These are phyloP conservation scores for Fusarium secorum DNA, from an alignment of 2,329 filamentous ascomycete species.

Conservation along the genomic window DNA sequence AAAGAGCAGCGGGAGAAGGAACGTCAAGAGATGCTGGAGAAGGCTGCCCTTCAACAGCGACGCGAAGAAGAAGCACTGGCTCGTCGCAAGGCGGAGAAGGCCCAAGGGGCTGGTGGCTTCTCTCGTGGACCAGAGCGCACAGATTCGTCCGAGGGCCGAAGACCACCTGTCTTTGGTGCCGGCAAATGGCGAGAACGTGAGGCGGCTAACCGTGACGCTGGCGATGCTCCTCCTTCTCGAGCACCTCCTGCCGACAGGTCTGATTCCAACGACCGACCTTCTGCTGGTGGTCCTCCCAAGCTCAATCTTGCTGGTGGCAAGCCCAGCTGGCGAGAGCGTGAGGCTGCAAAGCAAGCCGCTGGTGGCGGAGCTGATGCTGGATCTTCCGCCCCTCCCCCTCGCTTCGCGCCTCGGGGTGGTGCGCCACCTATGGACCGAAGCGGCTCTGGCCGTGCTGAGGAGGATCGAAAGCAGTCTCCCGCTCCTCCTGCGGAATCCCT, in stretches of 20 bases:
- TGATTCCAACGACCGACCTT: conserved; percentile 56
- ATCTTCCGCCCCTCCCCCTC: conserved; percentile 48
- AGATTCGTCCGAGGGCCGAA: conserved; percentile 44
- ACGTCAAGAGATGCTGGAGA: conserved; percentile 72
- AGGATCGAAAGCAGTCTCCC: conserved; percentile 51
- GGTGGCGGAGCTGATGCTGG: conserved; percentile 49
- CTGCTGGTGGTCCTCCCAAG: conserved; percentile 62
- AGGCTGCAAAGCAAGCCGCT: conserved; percentile 59
- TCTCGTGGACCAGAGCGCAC: conserved; percentile 42
- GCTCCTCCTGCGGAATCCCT: conserved; percentile 58
- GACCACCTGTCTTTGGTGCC: conserved; percentile 46
- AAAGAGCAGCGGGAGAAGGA: conserved; percentile 72
- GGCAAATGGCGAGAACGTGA: conserved; percentile 57
- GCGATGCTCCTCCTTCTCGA: conserved; percentile 44
- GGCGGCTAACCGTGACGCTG: conserved; percentile 36
- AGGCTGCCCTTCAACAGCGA: conserved; percentile 74
- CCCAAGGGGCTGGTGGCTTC: conserved; percentile 48
- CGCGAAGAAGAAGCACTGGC: conserved; percentile 90
- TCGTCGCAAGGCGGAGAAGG: conserved; percentile 73
- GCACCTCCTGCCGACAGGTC: conserved; percentile 52
- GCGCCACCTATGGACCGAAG: conserved; percentile 54
- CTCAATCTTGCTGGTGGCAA: conserved; percentile 66
- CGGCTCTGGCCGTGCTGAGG: conserved; percentile 52
- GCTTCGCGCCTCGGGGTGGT: conserved; percentile 50
- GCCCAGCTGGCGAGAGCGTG: conserved; percentile 77